Base-by-base conservation (phyloP, 2,329 filamentous ascomycete species). In the Curvularia hawaiiensis region DNA sequence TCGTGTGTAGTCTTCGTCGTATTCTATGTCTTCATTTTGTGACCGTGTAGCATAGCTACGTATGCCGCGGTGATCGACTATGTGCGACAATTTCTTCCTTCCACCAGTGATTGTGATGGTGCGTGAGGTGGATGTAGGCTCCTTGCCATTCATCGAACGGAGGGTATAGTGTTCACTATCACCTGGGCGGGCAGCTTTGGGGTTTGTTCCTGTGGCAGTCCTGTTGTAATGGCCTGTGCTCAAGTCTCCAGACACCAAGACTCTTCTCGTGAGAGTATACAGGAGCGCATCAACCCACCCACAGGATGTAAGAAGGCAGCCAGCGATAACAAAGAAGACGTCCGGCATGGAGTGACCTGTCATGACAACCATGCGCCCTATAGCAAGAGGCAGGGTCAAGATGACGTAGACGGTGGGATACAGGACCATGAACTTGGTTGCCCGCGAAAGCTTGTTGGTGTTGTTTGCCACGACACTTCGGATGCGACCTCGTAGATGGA, bases 361-460 rank as follows among this genome's bases (percentile, higher is more conserved):
- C 75, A 77, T 77, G 20, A 71, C 65, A 14, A 72, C 67, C 75
- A 77, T 77, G 35, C 75, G 71, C 7, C 74, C 75, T 6, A 75
- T 65, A 8, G 87, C 87, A 1, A 91, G 79, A 0, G 88, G 88
- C 0, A 87, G 79, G 0, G 88, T 90, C 62, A 88, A 86, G 18
- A 88, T 56, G 2, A 89, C 80, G 70, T 90, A 90, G 58, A 88
- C 86, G 60, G 86, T 70, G 0, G 88, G 88, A 60, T 90, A 90
- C 51, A 62, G 49, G 39, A 89, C 73, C 82, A 84, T 84, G 65
- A 89, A 87, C 3, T 84, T 78, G 11, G 80, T 79, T 20, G 82
- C 79, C 18, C 74, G 65, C 7, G 69, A 71, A 16, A 77, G 68
- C 49, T 73, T 75, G 26, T 54, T 64, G n/a, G 71, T 72, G 49